Conservation (phyloP, 108 stramenopile genomes). For the Pseudonitzschia multistriata region DNA sequence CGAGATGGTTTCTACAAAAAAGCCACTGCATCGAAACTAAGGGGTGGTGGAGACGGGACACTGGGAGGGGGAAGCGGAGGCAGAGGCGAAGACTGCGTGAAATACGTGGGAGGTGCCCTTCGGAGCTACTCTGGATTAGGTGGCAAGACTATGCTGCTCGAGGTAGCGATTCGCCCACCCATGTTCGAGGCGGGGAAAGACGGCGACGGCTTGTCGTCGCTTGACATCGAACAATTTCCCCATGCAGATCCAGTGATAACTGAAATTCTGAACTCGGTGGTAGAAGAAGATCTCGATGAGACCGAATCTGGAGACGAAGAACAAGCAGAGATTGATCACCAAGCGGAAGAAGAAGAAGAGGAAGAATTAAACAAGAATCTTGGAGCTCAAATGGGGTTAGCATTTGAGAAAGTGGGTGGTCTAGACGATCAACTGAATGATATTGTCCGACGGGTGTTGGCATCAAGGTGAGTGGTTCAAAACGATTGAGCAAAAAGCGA, state of each 20-base stretch:
- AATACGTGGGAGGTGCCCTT: conserved; percentile 74
- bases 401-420: conserved; percentile 80
- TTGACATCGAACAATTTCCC: conserved; percentile 39
- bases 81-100: conserved; percentile 60
- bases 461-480: conserved; percentile 43
- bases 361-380: conserved; percentile 26
- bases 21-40: conserved; percentile 43
- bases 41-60: conserved; percentile 75
- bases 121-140: conserved; percentile 61
- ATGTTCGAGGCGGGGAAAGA: conserved; percentile 43
- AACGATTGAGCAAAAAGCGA: not conserved
- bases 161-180: conserved; percentile 77
- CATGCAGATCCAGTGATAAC: conserved; percentile 29
- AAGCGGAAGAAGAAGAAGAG: conserved; percentile 21
- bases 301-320: conserved; percentile 7
- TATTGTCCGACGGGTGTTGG: conserved; percentile 78
- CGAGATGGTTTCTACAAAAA: conserved; percentile 56
- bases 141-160: conserved; percentile 58
- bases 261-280: not conserved
- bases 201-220: conserved; percentile 33
- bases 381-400: conserved; percentile 65
- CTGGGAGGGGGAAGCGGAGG: conserved; percentile 40
- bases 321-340: not conserved
- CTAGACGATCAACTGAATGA: conserved; percentile 73
- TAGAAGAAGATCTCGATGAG: not conserved